Base-by-base conservation (phyloP, 2,329 filamentous ascomycete genomes). In the Rutstroemia sp. region DNA sequence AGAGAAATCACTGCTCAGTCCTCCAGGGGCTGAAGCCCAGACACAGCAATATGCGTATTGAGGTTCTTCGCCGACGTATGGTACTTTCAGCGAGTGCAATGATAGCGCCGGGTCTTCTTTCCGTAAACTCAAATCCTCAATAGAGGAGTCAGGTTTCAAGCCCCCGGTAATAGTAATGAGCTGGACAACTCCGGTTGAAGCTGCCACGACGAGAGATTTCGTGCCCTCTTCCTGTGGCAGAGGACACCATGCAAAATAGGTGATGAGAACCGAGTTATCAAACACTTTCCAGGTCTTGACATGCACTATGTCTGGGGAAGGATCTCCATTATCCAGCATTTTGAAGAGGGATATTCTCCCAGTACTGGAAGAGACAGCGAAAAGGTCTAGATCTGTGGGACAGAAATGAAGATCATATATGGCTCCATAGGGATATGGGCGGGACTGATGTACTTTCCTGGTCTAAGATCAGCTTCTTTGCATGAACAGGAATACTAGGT, bases 321-420 rank as follows among this genome's bases (percentile, higher is more conserved):
- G 9, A 48, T 48, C 2, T 47, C 21, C 39, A 14, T 38, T n/a
- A 6, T 48, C 25, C 9, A 57, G 66, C 46, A 86, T 72, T 61
- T 69, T 75, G 70, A 86, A 90, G 50, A 92, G 75, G 1, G 79
- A 79, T 12, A 95, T 72, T 0, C 79, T 78, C 0, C 87, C 89
- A 0, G 87, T 89, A 60, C 90, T 96, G 1, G 88, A 89, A 8
- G 89, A 89, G 3, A 86, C 83, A 9, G 84, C 90, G 53, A 95
- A 78, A 3, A 87, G 78, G 4, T 87, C 72, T 50, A 71, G 73
- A 2, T 65, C 61, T 51, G 72, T 67, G 1, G 80, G 82, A 58
- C 86, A 82, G 70, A 96, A 97, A 64, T 92, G 89, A 30, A 96
- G 75, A 68, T 96, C 92, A 53, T 96, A 79, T 27, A 96, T 79